Base-by-base conservation (phyloP, 1,284 basidiomycete genomes). In the Heliocybe sulcata region DNA sequence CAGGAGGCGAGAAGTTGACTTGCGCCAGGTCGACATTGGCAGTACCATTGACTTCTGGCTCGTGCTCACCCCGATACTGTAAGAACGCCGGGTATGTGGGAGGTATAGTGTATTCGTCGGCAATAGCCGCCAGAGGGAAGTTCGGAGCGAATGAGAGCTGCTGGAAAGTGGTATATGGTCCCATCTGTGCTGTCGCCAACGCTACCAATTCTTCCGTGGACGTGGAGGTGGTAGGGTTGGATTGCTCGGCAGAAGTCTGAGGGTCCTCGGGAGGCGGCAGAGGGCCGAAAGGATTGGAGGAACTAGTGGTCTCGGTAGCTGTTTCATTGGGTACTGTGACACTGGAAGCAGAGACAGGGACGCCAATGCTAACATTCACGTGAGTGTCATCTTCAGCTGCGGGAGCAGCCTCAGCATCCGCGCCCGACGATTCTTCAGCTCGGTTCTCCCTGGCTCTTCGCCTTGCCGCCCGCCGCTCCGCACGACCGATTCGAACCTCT, bases 151-250 rank as follows among this genome's bases (percentile, higher is more conserved):
- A 93, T 3, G 77, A 77, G 4, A 94, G 73, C 69, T 94, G 91
- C 65, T 93, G 92, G 72, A 94, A 93, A 2, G 90, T 93, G 12
- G 88, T 90, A 65, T 93, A 94, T 27, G 90, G 83, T 23, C 88
- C 87, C 69, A 83, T 79, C 56, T 85, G 83, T 9, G 85, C 79
- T 3, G 83, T 81, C 26, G 84, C 81, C 3, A 89, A 70, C 9
- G 83, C 75, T 1, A 83, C 67, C n/a, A 89, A 67, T 63, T 92
- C 90, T 54, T 91, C 89, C 0, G 80, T 62, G 3, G 65, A 59
- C 45, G 57, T 65, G 54, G 56, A 22, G 8, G 57, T 48, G 53
- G 35, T 42, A 20, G 49, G 52, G 26, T 55, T 53, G 1, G 35
- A 16, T 16, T 33, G 42, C 29, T 53, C 53, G 16, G 52, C 35